Conservation (phyloP, 169 alveolate species). For the Babesia caballi region DNA sequence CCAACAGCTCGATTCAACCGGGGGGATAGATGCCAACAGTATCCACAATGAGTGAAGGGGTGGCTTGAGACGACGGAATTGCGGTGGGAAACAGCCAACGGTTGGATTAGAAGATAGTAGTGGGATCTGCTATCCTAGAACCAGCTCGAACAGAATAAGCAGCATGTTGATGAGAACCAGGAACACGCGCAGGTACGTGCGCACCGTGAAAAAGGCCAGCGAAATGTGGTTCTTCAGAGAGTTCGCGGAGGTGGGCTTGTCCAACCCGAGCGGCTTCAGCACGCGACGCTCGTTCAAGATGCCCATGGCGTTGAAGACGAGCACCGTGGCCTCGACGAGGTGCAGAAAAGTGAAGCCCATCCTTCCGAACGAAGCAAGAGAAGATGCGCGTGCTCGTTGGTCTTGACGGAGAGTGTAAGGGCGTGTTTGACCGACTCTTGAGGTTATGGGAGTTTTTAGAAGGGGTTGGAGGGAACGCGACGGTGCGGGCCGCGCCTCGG, state of each 20-base stretch:
- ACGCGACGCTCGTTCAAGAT: constrained; percentile 65
- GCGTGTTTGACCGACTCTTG: too few species aligned
- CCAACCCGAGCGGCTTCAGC: constrained; percentile 62
- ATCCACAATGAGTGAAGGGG: too few species aligned
- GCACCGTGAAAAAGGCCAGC: constrained; percentile 56
- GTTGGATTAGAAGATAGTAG: too few species aligned
- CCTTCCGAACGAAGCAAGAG: not conserved
- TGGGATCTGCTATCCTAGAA: constrained; percentile 43
- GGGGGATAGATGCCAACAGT: too few species aligned
- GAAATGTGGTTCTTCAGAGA: constrained; percentile 56
- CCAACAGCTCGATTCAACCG: too few species aligned
- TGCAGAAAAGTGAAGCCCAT: constrained; percentile 60
- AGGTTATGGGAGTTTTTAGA: too few species aligned
- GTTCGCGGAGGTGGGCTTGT: constrained; percentile 41
- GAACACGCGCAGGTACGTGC: constrained; percentile 59
- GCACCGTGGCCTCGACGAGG: constrained; percentile 60
- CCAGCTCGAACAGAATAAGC: constrained; percentile 49
- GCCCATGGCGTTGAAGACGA: constrained; percentile 63
- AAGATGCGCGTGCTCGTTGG: too few species aligned
- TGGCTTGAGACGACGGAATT: too few species aligned
- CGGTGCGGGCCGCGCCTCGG: too few species aligned
- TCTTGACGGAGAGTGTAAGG: too few species aligned
- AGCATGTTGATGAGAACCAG: constrained; percentile 41
- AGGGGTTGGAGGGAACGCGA: too few species aligned
- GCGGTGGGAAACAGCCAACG: too few species aligned